Base-by-base conservation (phyloP, 2,329 filamentous ascomycete genomes). In the Pseudogymnoascus sp. region DNA sequence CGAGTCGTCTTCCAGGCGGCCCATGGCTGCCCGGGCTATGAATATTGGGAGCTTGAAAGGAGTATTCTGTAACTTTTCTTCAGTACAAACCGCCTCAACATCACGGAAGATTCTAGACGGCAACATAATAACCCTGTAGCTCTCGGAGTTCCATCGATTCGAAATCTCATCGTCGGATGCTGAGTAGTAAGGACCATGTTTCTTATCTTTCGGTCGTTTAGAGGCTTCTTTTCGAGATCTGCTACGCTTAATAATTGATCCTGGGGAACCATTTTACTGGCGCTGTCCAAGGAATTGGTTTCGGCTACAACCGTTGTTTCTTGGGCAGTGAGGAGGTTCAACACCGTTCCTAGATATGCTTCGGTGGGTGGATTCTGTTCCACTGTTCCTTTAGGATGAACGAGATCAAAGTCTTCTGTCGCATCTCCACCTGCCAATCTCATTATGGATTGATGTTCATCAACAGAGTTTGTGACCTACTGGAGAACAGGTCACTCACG, bases 161-260 rank as follows among this genome's bases (percentile, higher is more conserved):
- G 86, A 83, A 68, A 80, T 79, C 21, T 91, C 79, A 74, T 97
- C 86, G 6, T 84, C 88, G 10, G 86, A 83, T 1, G 85, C 86
- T 7, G 84, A 87, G 21, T 83, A 87, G 69, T 86, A 83, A 68
- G 0, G 86, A 86, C 83, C 84, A 88, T n/a, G 85, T 82, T 19
- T 19, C 69, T 89, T 89, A 23, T 80, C 78, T 8, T 78, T 78
- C 58, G 86, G 77, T 7, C 79, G 81, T 29, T 76, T 75, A n/a
- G 79, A 78, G 4, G 86, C 85, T 0, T 80, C 82, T 12, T 74
- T 64, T 83, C 80, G 69, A 88, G 88, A 73, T 89, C 86, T 64
- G 85, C 76, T 6, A 81, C 76, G 67, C 78, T 84, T 69, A 87
- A 81, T 23, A 86, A 69, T 11, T 77, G 79, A 16, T 79, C 73